A percentile compares a stretch with the other conserved stretches of the same genome.
Evolutionary conservation across 306 rosid genomes (phyloP).

Genomic region (Carpinus fangiana): DNA sequence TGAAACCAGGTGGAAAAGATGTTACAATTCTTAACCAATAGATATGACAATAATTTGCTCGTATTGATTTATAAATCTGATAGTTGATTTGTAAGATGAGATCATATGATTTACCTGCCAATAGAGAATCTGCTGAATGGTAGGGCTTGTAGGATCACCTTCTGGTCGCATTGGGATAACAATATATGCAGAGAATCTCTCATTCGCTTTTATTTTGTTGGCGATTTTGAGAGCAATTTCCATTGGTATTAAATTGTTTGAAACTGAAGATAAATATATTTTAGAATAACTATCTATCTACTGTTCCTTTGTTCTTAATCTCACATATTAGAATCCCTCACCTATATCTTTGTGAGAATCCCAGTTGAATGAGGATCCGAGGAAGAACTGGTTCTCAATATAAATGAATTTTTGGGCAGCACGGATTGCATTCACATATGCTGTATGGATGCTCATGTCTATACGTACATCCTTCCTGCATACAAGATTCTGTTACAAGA

Average conservation of each 20-base stretch:
- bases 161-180: conserved; percentile 95
- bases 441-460: conserved; percentile 90
- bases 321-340: conserved; percentile 32
- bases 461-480: conserved; percentile 81
- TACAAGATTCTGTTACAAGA: conserved; percentile 64
- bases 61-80: no score
- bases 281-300: neutral
- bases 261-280: conserved; percentile 38
- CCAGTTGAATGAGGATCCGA: conserved; percentile 90
- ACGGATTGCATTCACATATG: conserved; percentile 80
- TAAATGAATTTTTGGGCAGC: conserved; percentile 78
- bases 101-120: conserved; percentile 63
- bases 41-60: neutral
- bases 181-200: conserved; percentile 68
- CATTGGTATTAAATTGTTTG: conserved; percentile 82
- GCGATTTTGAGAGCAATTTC: conserved; percentile 82
- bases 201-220: conserved; percentile 63
- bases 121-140: conserved; percentile 71
- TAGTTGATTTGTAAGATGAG: neutral
- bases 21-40: no score
- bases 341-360: conserved; percentile 64
- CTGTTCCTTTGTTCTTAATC: neutral
- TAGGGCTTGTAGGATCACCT: conserved; percentile 68
- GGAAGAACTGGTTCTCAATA: conserved; percentile 81
- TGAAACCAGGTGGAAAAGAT: no score